Base-by-base conservation (phyloP, 768 basidiomycete genomes). In the Clitopilus passeckerianus region DNA sequence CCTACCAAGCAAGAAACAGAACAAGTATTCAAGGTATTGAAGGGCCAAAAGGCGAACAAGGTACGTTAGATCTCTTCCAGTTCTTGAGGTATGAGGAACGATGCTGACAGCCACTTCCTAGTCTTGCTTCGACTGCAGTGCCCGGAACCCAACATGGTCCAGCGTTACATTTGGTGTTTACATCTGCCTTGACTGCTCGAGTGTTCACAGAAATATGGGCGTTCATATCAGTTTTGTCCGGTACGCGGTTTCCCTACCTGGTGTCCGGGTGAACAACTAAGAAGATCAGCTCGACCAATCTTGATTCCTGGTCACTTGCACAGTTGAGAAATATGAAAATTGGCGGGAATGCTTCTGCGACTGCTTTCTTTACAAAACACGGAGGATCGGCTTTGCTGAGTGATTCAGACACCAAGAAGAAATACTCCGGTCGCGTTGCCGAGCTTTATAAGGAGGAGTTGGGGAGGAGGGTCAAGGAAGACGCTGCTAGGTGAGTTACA, bases 221-320 rank as follows among this genome's bases (percentile, higher is more conserved):
- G 96, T 98, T 22, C 97, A 99, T 71, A 95, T 99, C 73, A 91
- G 87, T 63, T 99, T 99, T 67, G 96, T 99, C 44, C 80, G 95
- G 93, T 95, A 70, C 66, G 87, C 72, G 9, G 50, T 55, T 12
- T 27, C 30, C 22, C 15, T 34, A 33, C 30, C 8, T 7, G 14
- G 6, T 10, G 18, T 44, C 24, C 22, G 23, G n/a, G 10, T 43
- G 34, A 16, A 54, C 18, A 37, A 52, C 56, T 22, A 33, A 52
- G 53, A 64, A 64, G 46, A 50, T 43, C 72, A 95, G 95, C 63
- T 98, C 96, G 23, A 98, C 95, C 58, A 98, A 95, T 74, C 86
- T 98, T 50, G 97, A 99, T 73, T 86, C 84, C 61, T 99, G 97
- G 97, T 89, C 93, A 64, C 79, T 94, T 61, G 74, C 76, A 54